These are phyloP conservation scores for Zoysia japonica DNA, from an alignment of 176 grass and related monocot genomes.

Conservation along the genomic window DNA sequence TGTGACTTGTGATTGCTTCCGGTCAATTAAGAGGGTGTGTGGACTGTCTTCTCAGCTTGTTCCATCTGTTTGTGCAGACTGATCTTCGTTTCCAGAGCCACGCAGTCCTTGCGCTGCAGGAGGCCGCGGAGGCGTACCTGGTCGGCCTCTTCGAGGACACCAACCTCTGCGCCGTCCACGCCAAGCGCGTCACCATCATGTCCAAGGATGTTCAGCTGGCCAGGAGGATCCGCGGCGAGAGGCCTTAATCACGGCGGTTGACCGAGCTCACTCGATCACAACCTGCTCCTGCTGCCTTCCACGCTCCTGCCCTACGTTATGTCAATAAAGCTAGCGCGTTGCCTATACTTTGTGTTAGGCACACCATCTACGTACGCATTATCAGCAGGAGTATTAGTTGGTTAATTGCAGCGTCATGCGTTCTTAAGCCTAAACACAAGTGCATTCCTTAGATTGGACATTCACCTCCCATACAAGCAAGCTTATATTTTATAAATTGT, in stretches of 20 bases:
- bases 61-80: not conserved
- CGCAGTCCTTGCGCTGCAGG: not conserved
- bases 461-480: too few relatives aligned
- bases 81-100: slow-evolving; percentile 4
- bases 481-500: too few relatives aligned
- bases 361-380: too few relatives aligned
- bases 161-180: not conserved
- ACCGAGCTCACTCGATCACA: not conserved
- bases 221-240: slow-evolving; percentile 11
- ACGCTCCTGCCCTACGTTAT: not conserved
- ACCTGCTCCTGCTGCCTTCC: not conserved
- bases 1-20: too few relatives aligned
- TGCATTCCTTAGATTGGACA: too few relatives aligned
- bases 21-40: too few relatives aligned
- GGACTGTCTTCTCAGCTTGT: not conserved
- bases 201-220: slow-evolving; percentile 17
- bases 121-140: not conserved
- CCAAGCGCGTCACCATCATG: slow-evolving; percentile 8
- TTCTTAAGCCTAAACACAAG: too few relatives aligned
- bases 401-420: too few relatives aligned
- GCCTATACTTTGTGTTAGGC: too few relatives aligned
- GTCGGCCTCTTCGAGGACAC: slow-evolving; percentile 13
- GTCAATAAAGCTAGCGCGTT: too few relatives aligned
- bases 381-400: too few relatives aligned
- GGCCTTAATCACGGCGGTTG: not conserved